phyloP scores from a whole-genome alignment of 2,329 filamentous ascomycete genomes.

The Dothiorella sarmentorum region DNA sequence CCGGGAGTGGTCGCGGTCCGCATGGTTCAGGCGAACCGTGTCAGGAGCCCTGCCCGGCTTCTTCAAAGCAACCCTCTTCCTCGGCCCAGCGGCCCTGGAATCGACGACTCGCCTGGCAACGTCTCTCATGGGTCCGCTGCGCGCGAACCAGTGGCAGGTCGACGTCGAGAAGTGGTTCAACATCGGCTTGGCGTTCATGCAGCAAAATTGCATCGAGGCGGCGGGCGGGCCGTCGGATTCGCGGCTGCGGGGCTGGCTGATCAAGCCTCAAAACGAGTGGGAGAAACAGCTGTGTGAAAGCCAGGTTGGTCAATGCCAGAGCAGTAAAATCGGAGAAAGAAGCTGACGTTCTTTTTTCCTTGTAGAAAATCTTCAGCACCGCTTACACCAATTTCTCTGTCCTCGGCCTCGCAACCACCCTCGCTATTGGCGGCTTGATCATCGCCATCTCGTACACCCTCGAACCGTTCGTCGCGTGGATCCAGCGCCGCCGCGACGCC shows the following conservation, averaged over 20 bases:
- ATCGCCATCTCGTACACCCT: conserved; percentile 21
- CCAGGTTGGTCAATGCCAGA: neutral
- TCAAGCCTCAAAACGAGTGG: neutral
- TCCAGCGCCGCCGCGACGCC: conserved; percentile 16
- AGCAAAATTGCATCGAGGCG: conserved; percentile 7
- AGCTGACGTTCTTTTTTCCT: no score
- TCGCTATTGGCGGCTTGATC: conserved; percentile 23
- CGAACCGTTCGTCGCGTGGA: neutral
- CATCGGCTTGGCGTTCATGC: conserved; percentile 15
- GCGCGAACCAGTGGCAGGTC: conserved; percentile 19
- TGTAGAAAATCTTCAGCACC: conserved; percentile 21
- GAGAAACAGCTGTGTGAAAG: neutral
- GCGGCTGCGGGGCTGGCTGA: neutral
- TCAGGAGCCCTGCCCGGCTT: no score
- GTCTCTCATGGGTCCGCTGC: conserved; percentile 10
- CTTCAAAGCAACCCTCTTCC: no score
- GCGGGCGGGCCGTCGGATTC: neutral
- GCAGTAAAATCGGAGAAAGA: neutral
- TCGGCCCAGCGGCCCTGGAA: neutral
- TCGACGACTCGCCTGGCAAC: conserved; percentile 8
- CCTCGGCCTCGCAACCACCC: conserved; percentile 25
- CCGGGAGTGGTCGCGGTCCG: no score
- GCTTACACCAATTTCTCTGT: conserved; percentile 24
- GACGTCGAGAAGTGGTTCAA: conserved; percentile 20
- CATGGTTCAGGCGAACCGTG: no score